Conservation (phyloP, 176 grass and related monocot species). For the Hordeum marinum region DNA sequence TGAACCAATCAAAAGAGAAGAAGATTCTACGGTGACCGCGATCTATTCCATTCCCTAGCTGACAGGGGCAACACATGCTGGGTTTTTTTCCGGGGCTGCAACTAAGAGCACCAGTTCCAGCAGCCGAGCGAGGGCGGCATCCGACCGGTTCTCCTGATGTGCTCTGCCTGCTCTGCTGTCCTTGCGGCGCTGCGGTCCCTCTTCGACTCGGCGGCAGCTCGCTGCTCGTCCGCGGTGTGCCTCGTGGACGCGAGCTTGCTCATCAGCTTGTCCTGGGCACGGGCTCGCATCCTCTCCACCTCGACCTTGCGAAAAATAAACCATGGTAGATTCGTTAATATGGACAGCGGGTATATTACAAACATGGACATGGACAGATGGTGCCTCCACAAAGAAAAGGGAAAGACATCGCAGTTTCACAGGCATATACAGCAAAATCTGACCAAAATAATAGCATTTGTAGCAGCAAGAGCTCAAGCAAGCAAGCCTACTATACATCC, state of each 20-base stretch:
- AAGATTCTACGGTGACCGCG: not conserved
- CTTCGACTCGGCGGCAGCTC: constrained; percentile 45
- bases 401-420: not conserved
- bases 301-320: constrained; percentile 52
- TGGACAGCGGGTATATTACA: not conserved
- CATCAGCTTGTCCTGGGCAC: constrained; percentile 75
- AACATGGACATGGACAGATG: not conserved
- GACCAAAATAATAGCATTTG: not conserved
- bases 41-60: not conserved
- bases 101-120: constrained; percentile 80
- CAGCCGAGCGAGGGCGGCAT: constrained; percentile 63
- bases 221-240: constrained; percentile 72
- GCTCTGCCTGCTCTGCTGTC: constrained; percentile 62
- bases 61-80: not conserved
- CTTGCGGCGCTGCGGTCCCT: constrained; percentile 54
- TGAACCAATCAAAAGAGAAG: not conserved
- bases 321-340: not conserved
- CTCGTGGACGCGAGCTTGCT: constrained; percentile 57
- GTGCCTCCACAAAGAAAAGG: not conserved
- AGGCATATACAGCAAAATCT: not conserved
- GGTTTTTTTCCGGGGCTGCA: not conserved
- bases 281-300: constrained; percentile 80
- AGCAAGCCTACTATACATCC: too few species aligned
- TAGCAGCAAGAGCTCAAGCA: not conserved
- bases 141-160: constrained; percentile 75